These are phyloP conservation scores for Salicornia ramosissima DNA, from an alignment of 148 eudicot genomes.

Conservation along the genomic window DNA sequence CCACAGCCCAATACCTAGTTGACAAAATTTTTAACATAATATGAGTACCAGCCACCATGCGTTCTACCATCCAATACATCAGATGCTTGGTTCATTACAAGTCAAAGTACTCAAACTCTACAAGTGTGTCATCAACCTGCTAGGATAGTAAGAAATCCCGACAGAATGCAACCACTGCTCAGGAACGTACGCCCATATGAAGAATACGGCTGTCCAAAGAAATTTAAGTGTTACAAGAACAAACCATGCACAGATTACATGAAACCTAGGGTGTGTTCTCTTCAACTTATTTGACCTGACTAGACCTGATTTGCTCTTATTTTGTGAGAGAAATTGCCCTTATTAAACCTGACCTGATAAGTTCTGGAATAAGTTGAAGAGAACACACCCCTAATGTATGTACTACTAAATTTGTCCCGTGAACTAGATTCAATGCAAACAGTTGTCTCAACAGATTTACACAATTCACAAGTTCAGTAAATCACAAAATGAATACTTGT, in stretches of 20 bases:
- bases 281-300: too few species aligned
- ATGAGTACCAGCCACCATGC: background rate
- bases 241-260: too few species aligned
- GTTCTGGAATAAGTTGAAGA: too few species aligned
- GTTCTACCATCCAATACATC: background rate
- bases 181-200: conserved; percentile 87
- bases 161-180: conserved; percentile 72
- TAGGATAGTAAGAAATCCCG: conserved; percentile 83
- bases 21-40: background rate
- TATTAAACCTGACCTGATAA: too few species aligned
- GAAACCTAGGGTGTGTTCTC: too few species aligned
- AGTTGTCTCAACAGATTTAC: background rate
- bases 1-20: conserved; percentile 89
- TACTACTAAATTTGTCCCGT: too few species aligned
- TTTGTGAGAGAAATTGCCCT: too few species aligned
- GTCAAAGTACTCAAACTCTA: background rate
- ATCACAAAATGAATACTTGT: background rate
- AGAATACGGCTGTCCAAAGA: conserved; percentile 49
- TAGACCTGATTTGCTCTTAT: too few species aligned
- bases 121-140: conserved; percentile 43
- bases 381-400: too few species aligned
- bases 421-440: background rate
- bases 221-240: conserved; percentile 2
- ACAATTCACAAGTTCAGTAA: background rate
- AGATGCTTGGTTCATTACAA: background rate